Evolutionary conservation across 2,329 filamentous ascomycete genomes (phyloP), one percentile per base, ranked within the genome.

Genomic region (Cercospora canescens): DNA sequence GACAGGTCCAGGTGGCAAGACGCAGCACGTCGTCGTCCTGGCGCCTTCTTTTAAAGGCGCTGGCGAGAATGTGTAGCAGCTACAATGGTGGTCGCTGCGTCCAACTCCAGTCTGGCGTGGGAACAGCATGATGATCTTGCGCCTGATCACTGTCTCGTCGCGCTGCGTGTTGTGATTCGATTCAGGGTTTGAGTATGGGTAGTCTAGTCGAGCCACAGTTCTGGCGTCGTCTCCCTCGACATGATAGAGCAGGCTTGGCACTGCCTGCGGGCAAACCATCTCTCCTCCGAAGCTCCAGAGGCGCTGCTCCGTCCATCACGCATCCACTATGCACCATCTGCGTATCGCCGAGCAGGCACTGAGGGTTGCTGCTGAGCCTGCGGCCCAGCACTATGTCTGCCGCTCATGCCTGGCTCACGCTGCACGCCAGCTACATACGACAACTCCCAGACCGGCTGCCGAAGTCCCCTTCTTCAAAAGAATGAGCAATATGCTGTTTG

Each of bases 341-440:
- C 70, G 70, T 41, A 26, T 66, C 28, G 68, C 73, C 50, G 67
- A 71, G 63, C 72, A 72, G 71, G 74, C 74, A 48, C 65, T 74
- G 55, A 71, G 72, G 65, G 70, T 74, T 24, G 70, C 70, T 24
- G 60, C 60, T 8, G 60, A 69, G 16, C 28, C 69, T 21, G 28
- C 68, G 32, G 60, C 66, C 9, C 71, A 67, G 26, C 69, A 63
- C 41, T 73, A 73, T 61, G 63, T 76, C 37, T 76, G 75, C 69
- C 69, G 67, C 28, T 64, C 73, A 18, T 77, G 75, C 66, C 69
- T 72, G 21, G 68, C 67, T 21, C 73, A 74, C 35, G 68, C 69
- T 16, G 66, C 67, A 7, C 74, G 74, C 56, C 72, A 73, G 69
- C 72, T 74, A 66, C 69, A 70, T 58, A 70, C 72, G 24, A 71